These are phyloP conservation scores for Xerocomellus intermedius DNA, from an alignment of 768 basidiomycete species.

Conservation along the genomic window DNA sequence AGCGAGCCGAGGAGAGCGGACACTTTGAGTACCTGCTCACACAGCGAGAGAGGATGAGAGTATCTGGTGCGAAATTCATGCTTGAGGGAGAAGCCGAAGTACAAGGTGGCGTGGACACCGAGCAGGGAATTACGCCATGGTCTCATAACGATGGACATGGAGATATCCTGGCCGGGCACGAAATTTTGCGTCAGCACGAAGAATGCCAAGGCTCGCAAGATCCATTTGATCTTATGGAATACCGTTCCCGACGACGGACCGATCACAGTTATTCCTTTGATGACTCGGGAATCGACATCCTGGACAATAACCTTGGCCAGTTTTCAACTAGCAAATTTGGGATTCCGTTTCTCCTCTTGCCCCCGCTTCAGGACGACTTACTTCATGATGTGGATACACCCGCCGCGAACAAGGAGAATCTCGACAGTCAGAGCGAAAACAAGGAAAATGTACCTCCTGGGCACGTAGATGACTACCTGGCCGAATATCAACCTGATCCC, in stretches of 20 bases:
- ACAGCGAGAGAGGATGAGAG: constrained; percentile 22
- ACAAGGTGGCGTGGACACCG: not conserved
- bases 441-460: constrained; percentile 17
- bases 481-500: not conserved
- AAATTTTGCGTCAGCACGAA: not conserved
- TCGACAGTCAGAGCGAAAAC: constrained; percentile 10
- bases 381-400: not conserved
- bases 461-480: not conserved
- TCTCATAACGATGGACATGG: not conserved
- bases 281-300: constrained; percentile 14
- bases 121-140: not conserved
- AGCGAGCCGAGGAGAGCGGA: constrained; percentile 8
- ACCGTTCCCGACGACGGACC: not conserved
- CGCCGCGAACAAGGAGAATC: constrained; percentile 15
- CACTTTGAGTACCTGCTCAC: constrained; percentile 27
- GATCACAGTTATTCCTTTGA: constrained; percentile 7
- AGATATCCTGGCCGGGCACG: not conserved
- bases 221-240: not conserved
- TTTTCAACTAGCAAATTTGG: constrained; percentile 6
- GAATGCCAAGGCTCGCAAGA: not conserved
- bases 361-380: constrained; percentile 9
- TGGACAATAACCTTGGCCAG: constrained; percentile 5
- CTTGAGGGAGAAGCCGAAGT: not conserved
- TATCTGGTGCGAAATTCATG: not conserved
- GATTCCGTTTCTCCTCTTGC: not conserved